phyloP scores from a whole-genome alignment of 1,139 yeast genomes.

The Yamadazyma triangularis region DNA sequence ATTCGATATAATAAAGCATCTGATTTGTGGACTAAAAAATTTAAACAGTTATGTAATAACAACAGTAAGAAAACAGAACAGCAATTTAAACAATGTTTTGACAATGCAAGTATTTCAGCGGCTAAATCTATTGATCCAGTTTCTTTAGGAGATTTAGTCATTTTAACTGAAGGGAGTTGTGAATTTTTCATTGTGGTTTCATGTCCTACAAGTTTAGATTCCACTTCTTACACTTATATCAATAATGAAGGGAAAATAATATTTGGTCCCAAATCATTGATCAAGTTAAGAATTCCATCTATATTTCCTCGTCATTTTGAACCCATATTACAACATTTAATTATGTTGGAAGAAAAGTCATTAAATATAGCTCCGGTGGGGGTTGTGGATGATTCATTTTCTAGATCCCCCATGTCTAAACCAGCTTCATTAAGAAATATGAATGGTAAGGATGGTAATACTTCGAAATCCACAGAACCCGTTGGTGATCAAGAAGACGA shows the following conservation, averaged over 20 bases:
- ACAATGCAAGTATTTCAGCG: constrained; percentile 24
- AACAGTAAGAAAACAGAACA: constrained; percentile 7
- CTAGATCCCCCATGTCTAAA: constrained; percentile 19
- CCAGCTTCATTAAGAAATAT: constrained; percentile 17
- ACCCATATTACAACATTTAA: constrained; percentile 19
- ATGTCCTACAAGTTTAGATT: constrained; percentile 24
- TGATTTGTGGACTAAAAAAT: constrained; percentile 1
- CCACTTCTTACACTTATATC: constrained; percentile 44
- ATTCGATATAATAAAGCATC: constrained; percentile 1
- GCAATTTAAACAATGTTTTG: constrained; percentile 12
- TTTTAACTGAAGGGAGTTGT: constrained; percentile 25
- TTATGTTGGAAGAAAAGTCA: constrained; percentile 28
- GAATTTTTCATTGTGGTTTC: constrained; percentile 30
- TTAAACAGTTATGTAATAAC: not conserved
- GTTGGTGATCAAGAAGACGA: constrained; percentile 18
- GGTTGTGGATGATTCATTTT: constrained; percentile 28
- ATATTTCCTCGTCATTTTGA: constrained; percentile 35
- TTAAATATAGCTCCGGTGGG: constrained; percentile 38
- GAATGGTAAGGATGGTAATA: constrained; percentile 2
- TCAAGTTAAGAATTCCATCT: constrained; percentile 52
- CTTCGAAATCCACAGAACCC: not conserved
- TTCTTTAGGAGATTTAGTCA: constrained; percentile 37
- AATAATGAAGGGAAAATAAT: constrained; percentile 53
- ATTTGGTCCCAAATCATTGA: constrained; percentile 42
- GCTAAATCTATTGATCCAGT: constrained; percentile 19